Conservation (phyloP, 2,329 filamentous ascomycete genomes). For the Tolypocladium tundrense region DNA sequence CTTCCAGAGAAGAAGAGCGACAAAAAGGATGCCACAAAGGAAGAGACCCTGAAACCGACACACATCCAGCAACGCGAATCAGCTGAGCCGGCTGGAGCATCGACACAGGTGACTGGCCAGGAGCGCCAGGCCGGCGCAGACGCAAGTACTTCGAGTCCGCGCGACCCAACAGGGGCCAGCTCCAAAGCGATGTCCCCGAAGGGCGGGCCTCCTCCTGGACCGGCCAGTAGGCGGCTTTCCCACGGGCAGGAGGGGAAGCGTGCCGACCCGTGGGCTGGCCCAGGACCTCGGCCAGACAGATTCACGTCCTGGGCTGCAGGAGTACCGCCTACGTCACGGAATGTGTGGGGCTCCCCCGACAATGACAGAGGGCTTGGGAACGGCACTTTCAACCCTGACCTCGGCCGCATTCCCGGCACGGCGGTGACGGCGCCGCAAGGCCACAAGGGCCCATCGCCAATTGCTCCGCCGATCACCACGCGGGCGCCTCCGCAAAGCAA, state of each 20-base stretch:
- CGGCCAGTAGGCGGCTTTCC: conserved; percentile 16
- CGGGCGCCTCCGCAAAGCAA: conserved; percentile 15
- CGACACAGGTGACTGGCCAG: conserved; percentile 5
- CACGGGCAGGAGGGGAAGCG: conserved; percentile 22
- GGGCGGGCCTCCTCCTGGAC: conserved; percentile 6
- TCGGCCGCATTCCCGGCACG: conserved; percentile 37
- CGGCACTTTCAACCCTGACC: conserved; percentile 60
- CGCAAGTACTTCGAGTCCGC: not conserved
- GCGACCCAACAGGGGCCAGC: conserved; percentile 1
- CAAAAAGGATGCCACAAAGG: conserved; percentile 37
- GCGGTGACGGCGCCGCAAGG: conserved; percentile 19
- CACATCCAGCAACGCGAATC: conserved; percentile 24
- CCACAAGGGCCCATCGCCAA: conserved; percentile 33
- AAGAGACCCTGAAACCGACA: conserved; percentile 27
- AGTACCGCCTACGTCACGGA: conserved; percentile 37
- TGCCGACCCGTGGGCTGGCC: conserved; percentile 26
- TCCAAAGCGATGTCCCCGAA: conserved; percentile 8
- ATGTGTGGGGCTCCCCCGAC: conserved; percentile 67
- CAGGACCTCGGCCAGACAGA: conserved; percentile 33
- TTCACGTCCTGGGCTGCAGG: conserved; percentile 39
- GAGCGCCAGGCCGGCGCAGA: conserved; percentile 1
- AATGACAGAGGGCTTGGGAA: conserved; percentile 65
- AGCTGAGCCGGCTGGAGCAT: conserved; percentile 4
- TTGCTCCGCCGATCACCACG: conserved; percentile 24
- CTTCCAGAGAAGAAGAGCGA: conserved; percentile 48